A percentile compares a stretch with the other conserved stretches of the same genome.
Conservation (phyloP, 345 rosid genomes). For the Brassica rapa region DNA sequence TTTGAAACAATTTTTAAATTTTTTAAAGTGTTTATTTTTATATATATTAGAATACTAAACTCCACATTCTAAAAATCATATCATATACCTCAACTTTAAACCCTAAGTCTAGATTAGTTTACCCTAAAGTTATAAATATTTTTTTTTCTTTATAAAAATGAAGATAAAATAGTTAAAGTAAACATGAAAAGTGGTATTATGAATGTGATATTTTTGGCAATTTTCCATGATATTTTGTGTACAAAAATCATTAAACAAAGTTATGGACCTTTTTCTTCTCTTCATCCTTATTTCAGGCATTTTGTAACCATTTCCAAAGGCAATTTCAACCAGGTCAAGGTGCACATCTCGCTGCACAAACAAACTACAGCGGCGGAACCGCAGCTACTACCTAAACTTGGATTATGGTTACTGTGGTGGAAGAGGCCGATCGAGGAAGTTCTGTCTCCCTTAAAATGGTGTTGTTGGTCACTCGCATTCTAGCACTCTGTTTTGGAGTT, state of each 20-base stretch:
- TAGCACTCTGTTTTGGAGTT: not conserved
- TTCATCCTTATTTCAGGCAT: constrained; percentile 16
- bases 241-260: not conserved
- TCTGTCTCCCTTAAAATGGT: not conserved
- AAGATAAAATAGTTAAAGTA: too few relatives aligned
- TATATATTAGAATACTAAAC: too few relatives aligned
- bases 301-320: constrained; percentile 33
- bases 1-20: too few relatives aligned
- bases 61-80: too few relatives aligned
- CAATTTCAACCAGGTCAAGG: constrained; percentile 34
- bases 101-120: too few relatives aligned
- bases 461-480: not conserved
- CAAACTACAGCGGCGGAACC: constrained; percentile 29
- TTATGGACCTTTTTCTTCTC: not conserved
- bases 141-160: too few relatives aligned
- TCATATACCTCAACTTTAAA: too few relatives aligned
- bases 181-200: too few relatives aligned
- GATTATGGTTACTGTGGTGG: constrained; percentile 34
- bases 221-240: not conserved
- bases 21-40: too few relatives aligned
- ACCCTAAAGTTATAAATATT: too few relatives aligned
- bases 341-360: constrained; percentile 41
- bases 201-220: too few relatives aligned
- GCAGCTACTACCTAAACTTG: constrained; percentile 13
- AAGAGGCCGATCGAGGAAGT: constrained; percentile 27